Base-by-base conservation (phyloP, 768 basidiomycete genomes). In the Cyclocybe cylindracea region DNA sequence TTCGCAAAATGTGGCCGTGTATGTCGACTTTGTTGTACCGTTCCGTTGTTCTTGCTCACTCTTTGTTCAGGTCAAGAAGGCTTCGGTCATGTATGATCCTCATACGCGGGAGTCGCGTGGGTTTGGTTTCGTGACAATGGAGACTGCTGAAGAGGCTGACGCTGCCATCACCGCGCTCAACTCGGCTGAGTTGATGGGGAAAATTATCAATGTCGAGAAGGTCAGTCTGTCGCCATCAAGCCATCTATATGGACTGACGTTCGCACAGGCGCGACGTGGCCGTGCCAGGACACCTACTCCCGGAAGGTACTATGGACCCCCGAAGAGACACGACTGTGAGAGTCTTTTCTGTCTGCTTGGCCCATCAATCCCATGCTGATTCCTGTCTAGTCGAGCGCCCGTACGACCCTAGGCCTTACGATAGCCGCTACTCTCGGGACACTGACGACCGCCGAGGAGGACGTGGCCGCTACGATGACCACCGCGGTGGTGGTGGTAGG, bases 211-310 rank as follows among this genome's bases (percentile, higher is more conserved):
- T 52, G 89, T 99, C n/a, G 91, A 94, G 74, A 94, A 88, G 78
- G 92, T 90, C 45, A 33, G 65, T 64, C 24, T 35, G 7, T 29
- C 31, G 3, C 44, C 16, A 34, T 42, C 29, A 7, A 14, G 18
- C 40, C 4, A 6, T 29, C 6, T 46, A 6, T 24, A 14, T 44
- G 37, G 7, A 14, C 46, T 59, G 19, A 6, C 50, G 11, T 53
- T 16, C 38, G 49, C 19, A 16, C 50, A 92, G 91, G 93, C 93
- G 57, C 89, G 92, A 45, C 87, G 92, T 58, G 93, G 89, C 50
- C 87, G 93, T 55, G 93, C 92, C 13, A 79, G 93, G 57, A 91
- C 93, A 10, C 90, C 96, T 2, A 99, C 96, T 5, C 96, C 96
- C 3, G 96, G 96, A 24, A 76, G 89, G 47, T 99, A 99, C 80